Conservation (phyloP, 257 asterid genomes). For the Cynanchum wilfordii region DNA sequence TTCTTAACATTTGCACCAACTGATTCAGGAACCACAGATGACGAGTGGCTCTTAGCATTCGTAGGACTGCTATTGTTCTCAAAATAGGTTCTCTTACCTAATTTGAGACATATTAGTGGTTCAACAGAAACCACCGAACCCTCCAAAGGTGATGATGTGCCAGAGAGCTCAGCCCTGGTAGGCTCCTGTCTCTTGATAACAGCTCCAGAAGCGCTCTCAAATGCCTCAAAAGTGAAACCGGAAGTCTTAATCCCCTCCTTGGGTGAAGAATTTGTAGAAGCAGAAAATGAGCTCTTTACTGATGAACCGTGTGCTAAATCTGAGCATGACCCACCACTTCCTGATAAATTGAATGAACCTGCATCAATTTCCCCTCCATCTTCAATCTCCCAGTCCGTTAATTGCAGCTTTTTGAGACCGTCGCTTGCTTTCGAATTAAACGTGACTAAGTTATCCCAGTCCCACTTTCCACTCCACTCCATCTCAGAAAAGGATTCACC, state of each 20-base stretch:
- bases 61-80: conserved; percentile 45
- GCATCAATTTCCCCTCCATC: conserved; percentile 61
- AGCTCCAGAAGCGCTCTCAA: conserved; percentile 30
- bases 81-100: conserved; percentile 78
- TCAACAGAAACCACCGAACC: conserved; percentile 52
- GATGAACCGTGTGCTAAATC: conserved; percentile 68
- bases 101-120: conserved; percentile 63
- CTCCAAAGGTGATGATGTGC: conserved; percentile 44
- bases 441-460: conserved; percentile 52
- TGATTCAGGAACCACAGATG: conserved; percentile 43
- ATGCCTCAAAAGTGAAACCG: conserved; percentile 39
- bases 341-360: conserved; percentile 60
- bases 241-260: conserved; percentile 39
- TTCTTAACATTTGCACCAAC: conserved; percentile 42
- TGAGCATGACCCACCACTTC: conserved; percentile 53
- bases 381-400: conserved; percentile 60
- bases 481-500: conserved; percentile 43
- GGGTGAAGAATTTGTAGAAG: conserved; percentile 62
- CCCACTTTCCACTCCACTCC: conserved; percentile 83
- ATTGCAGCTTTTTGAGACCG: conserved; percentile 54
- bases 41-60: conserved; percentile 40
- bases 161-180: conserved; percentile 17
- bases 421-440: conserved; percentile 50
- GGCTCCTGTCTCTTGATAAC: conserved; percentile 16
- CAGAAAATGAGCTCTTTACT: conserved; percentile 74